A percentile compares a stretch with the other conserved stretches of the same genome.
These are phyloP conservation scores for Dryas drummondii DNA, from an alignment of 306 rosid genomes.

Conservation along the genomic window DNA sequence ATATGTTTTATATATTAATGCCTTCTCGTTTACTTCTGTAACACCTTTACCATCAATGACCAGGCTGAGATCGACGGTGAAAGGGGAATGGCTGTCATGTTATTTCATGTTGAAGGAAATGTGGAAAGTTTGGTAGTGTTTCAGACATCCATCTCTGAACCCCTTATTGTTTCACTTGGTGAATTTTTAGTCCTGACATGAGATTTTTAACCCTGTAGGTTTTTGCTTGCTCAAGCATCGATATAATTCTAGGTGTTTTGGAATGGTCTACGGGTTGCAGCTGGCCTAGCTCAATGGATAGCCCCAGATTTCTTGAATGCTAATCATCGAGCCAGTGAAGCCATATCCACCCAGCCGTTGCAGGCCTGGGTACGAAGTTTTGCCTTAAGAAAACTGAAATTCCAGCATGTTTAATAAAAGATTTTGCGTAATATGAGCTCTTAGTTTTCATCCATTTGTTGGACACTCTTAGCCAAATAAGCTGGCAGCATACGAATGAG, in stretches of 20 bases:
- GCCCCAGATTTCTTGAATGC: constrained; percentile 51
- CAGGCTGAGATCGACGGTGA: constrained; percentile 98
- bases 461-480: constrained; percentile 46
- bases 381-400: constrained; percentile 47
- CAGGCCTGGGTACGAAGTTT: constrained; percentile 64
- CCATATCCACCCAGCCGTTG: constrained; percentile 26
- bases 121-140: constrained; percentile 71
- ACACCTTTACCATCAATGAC: constrained; percentile 36
- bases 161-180: neutral
- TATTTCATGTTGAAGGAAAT: constrained; percentile 78
- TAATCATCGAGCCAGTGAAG: constrained; percentile 31
- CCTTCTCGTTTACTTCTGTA: constrained; percentile 13
- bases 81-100: constrained; percentile 88
- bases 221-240: constrained; percentile 62
- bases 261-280: constrained; percentile 99
- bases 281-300: constrained; percentile 70
- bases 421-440: constrained; percentile 36
- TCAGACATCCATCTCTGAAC: constrained; percentile 16
- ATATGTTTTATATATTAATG: constrained; percentile 17
- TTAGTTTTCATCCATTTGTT: constrained; percentile 51
- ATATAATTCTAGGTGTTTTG: constrained; percentile 70
- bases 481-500: constrained; percentile 47
- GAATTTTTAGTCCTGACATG: constrained; percentile 29
- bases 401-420: constrained; percentile 24
- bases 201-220: constrained; percentile 43